These are phyloP conservation scores for Zymoseptoria brevis DNA, from an alignment of 2,329 filamentous ascomycete genomes.

Conservation along the genomic window DNA sequence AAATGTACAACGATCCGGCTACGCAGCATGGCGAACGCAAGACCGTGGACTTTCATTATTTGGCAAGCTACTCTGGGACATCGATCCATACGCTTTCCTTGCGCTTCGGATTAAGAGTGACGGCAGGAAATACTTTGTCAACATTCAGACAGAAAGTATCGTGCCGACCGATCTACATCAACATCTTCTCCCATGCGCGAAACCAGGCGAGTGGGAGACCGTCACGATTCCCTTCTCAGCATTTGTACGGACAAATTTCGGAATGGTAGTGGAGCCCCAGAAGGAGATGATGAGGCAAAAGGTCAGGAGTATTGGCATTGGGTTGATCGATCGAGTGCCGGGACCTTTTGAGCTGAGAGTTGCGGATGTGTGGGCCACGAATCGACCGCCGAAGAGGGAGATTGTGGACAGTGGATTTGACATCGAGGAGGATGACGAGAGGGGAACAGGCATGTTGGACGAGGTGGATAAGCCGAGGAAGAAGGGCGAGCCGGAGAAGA, in stretches of 20 bases:
- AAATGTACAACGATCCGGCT: constrained; percentile 72
- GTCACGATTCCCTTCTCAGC: constrained; percentile 84
- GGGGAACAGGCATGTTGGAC: constrained; percentile 25
- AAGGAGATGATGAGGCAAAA: constrained; percentile 80
- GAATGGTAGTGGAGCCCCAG: constrained; percentile 86
- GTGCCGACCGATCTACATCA: constrained; percentile 95
- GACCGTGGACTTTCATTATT: constrained; percentile 75
- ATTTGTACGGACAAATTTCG: constrained; percentile 91
- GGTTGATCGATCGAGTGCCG: constrained; percentile 78
- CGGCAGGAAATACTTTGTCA: constrained; percentile 86
- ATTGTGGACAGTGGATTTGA: constrained; percentile 27
- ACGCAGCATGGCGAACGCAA: constrained; percentile 80
- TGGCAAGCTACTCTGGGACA: constrained; percentile 76
- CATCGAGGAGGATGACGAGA: constrained; percentile 15
- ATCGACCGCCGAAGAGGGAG: constrained; percentile 40
- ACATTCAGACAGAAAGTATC: constrained; percentile 88
- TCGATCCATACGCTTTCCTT: constrained; percentile 81
- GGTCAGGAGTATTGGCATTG: constrained; percentile 76
- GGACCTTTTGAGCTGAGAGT: constrained; percentile 84
- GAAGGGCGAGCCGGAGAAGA: constrained; percentile 30
- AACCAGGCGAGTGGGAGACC: constrained; percentile 86
- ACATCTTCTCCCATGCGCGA: constrained; percentile 73
- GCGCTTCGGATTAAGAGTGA: constrained; percentile 85
- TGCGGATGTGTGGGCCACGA: constrained; percentile 85
- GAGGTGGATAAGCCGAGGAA: constrained; percentile 25